Evolutionary conservation across 2,329 filamentous ascomycete species (phyloP).

Genomic region (Biscogniauxia marginata): DNA sequence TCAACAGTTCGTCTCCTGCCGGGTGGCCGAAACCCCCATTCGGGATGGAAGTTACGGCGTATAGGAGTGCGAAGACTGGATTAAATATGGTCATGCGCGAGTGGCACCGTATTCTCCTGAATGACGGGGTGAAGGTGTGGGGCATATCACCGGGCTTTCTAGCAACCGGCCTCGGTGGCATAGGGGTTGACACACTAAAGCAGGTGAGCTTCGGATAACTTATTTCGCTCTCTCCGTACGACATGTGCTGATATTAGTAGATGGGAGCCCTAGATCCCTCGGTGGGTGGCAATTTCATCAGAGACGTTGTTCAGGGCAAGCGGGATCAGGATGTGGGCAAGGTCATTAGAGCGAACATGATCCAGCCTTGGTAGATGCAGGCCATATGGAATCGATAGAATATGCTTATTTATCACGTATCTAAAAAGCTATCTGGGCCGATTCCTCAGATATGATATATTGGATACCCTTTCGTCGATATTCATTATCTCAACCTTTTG

Average conservation of each 20-base stretch:
- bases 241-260: conserved; percentile 11
- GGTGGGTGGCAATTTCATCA: conserved; percentile 25
- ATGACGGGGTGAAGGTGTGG: conserved; percentile 48
- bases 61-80: conserved; percentile 42
- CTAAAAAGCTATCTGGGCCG: too few species aligned
- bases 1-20: conserved; percentile 21
- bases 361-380: conserved; percentile 26
- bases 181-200: conserved; percentile 18
- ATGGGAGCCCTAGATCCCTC: conserved; percentile 27
- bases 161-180: conserved; percentile 18
- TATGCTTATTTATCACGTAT: too few species aligned
- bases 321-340: conserved; percentile 28
- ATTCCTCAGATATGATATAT: too few species aligned
- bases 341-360: conserved; percentile 17
- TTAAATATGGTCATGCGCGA: conserved; percentile 51
- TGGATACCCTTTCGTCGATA: too few species aligned
- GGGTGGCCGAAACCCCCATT: conserved; percentile 41
- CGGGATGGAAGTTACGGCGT: conserved; percentile 24
- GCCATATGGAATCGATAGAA: too few species aligned
- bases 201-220: conserved; percentile 18
- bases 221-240: not conserved
- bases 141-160: conserved; percentile 25
- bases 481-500: too few species aligned
- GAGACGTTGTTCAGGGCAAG: conserved; percentile 27
- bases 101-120: conserved; percentile 38